A percentile compares a stretch with the other conserved stretches of the same genome.
phyloP scores from a whole-genome alignment of 257 asterid species.

The Solanum peruvianum region DNA sequence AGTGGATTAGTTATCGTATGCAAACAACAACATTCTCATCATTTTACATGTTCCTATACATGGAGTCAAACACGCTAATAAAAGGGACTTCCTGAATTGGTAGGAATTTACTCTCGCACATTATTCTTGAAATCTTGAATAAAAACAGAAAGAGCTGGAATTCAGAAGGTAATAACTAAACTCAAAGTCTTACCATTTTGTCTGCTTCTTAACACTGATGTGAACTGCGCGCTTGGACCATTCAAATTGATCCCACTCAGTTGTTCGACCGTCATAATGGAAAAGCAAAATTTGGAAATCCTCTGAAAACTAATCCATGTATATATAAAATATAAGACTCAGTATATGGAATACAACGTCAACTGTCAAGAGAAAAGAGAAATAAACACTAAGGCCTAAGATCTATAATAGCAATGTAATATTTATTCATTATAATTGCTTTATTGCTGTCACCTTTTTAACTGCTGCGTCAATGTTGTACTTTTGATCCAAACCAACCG shows the following conservation, averaged over 20 bases:
- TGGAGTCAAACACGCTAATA: background rate
- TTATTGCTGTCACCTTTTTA: slow-evolving; percentile 52
- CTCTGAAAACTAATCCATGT: slow-evolving; percentile 58
- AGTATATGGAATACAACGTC: background rate
- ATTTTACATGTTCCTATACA: background rate
- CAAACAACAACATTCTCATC: background rate
- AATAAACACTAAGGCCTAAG: background rate
- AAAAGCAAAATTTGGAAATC: slow-evolving; percentile 94
- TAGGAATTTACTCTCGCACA: background rate
- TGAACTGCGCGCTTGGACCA: slow-evolving; percentile 92
- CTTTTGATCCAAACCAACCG: slow-evolving; percentile 86
- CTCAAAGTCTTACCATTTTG: slow-evolving; percentile 62
- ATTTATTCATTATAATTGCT: background rate
- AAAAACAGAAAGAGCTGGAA: background rate
- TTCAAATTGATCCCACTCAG: slow-evolving; percentile 96
- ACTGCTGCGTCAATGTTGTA: slow-evolving; percentile 68
- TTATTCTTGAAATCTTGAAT: background rate
- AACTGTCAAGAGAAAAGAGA: background rate
- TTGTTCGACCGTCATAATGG: slow-evolving; percentile 92
- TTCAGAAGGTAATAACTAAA: background rate
- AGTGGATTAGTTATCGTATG: background rate
- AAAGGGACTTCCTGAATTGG: background rate
- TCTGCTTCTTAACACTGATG: slow-evolving; percentile 82
- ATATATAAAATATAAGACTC: slow-evolving; percentile 9
- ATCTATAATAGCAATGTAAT: background rate